Conservation (phyloP, 371 early-diverging fungal genomes). For the Mortierella polycephala region DNA sequence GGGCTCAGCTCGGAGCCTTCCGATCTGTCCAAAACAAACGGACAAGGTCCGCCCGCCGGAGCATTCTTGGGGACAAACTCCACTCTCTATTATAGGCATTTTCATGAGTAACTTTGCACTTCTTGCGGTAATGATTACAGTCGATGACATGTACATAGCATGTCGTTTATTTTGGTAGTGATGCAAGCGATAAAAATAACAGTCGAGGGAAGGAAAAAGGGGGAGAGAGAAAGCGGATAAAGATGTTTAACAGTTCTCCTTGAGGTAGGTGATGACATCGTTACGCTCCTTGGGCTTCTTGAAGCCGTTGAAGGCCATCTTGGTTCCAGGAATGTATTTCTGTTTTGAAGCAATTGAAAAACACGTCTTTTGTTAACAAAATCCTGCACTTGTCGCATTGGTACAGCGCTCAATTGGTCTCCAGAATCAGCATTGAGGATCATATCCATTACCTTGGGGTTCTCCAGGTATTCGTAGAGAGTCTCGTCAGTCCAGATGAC, state of each 20-base stretch:
- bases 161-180: neutral
- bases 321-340: constrained; percentile 90
- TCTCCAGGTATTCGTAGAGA: constrained; percentile 89
- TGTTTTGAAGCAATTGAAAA: constrained; percentile 64
- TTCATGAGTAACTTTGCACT: neutral
- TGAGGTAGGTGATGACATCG: constrained; percentile 93
- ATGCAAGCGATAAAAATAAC: neutral
- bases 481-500: constrained; percentile 89
- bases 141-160: neutral
- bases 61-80: too few relatives aligned
- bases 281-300: constrained; percentile 90
- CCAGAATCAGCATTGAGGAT: too few relatives aligned
- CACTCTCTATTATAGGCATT: neutral
- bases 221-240: neutral
- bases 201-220: neutral
- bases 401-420: too few relatives aligned
- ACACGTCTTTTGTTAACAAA: neutral
- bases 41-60: too few relatives aligned
- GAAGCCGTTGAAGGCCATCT: constrained; percentile 98
- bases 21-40: too few relatives aligned
- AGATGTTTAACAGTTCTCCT: constrained; percentile 58
- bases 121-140: neutral
- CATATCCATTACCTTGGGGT: constrained; percentile 77
- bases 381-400: neutral
- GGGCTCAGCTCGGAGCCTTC: too few relatives aligned